Evolutionary conservation across 129 eudicot species (phyloP), one percentile per base, ranked within the genome.

Genomic region (Saussurea involucrata): DNA sequence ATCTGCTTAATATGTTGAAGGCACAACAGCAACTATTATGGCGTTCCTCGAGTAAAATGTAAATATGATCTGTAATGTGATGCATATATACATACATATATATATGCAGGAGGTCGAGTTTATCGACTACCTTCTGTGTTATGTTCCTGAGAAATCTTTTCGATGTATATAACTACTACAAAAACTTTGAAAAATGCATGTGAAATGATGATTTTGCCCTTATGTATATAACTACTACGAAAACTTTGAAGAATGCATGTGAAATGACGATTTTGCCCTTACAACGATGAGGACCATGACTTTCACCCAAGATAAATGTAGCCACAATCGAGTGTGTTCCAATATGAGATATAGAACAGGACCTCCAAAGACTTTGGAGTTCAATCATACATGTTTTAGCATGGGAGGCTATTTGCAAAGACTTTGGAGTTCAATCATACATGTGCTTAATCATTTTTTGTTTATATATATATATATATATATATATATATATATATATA

Each of bases 211-310:
- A 25, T 78, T 70, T 69, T 53, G 71, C 12, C 34, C 86, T 83
- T 86, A 88, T n/a, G n/a, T n/a, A n/a, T n/a, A n/a, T n/a, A n/a
- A n/a, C n/a, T n/a, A n/a, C n/a, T n/a, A n/a, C n/a, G n/a, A 28
- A 28, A 28, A 28, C 31, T 1, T 28, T 28, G n/a, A n/a, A 33
- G 37, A 53, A 55, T 13, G 36, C 27, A 37, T 61, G 24, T 22
- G 2, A 29, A 71, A 31, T 37, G 71, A 60, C 63, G 13, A 25
- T 78, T 70, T 69, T 53, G 71, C 12, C 34, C 86, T 83, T 86
- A 88, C 83, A 68, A 28, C 76, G 81, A 31, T 66, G 78, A 24
- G 80, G 86, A 49, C 70, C 80, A 64, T 82, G 86, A 75, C 83
- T 29, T 71, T 74, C 33, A 27, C 77, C 69, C 44, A 36, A 7